Base-by-base conservation (phyloP, 2,329 filamentous ascomycete species). In the Onygenales sp. region DNA sequence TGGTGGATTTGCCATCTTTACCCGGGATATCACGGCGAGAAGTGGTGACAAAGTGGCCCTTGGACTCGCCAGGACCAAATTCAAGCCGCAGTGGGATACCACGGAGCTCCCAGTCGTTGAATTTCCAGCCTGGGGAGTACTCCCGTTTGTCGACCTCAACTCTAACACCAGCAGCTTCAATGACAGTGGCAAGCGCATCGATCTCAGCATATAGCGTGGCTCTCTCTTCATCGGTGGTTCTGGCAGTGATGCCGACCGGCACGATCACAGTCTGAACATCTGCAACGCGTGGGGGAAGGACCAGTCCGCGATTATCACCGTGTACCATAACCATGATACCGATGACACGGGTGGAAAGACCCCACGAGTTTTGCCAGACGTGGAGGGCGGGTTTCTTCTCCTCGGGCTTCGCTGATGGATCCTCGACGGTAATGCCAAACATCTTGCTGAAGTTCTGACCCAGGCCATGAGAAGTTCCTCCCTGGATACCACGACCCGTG, bases 291-390 rank as follows among this genome's bases (percentile, higher is more conserved):
- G 93, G 93, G 67, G 93, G 93, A 51, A 97, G 83, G 57, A 97
- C 90, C 14, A 98, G 80, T 59, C 93, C 93, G 72, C 92, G 92
- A 75, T 98, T 87, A 69, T 98, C 93, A 64, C 90, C 86, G 74
- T 98, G 93, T 57, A 95, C 90, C 84, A 98, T 93, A 65, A 96
- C 88, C 92, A 97, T 97, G 69, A 97, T 90, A 75, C 93, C 94
- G 60, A 98, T 95, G 54, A 92, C 89, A 68, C 93, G 89, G 52
- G 93, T 98, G 1, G 92, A 97, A 57, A 98, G 82, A 73, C 93
- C 93, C 93, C 93, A 98, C 11, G 90, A 96, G 78, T 98, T 98
- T 72, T 98, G 93, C 91, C 92, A 97, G 54, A 97, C 91, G 66
- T 92, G 77, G 54, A 96, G 76, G 65, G 89, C 85, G 61, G 85